Evolutionary conservation across 2,329 filamentous ascomycete genomes (phyloP).

Genomic region (Botryotinia globosa): DNA sequence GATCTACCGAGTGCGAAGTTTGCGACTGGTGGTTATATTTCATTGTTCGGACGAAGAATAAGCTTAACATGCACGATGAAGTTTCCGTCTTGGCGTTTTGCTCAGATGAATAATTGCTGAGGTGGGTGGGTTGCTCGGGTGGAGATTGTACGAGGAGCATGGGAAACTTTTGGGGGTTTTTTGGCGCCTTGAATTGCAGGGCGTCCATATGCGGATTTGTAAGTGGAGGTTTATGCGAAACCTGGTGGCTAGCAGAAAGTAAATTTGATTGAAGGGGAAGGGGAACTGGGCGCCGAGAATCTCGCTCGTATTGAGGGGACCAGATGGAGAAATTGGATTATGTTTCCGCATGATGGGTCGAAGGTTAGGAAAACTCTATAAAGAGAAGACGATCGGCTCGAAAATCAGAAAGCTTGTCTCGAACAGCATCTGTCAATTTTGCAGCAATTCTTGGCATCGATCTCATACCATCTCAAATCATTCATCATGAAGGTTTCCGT

Average conservation of each 20-base stretch:
- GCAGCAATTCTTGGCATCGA: not conserved
- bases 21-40: constrained; percentile 5
- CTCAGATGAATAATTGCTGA: not conserved
- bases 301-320: not conserved
- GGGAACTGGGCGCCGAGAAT: not conserved
- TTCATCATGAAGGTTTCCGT: constrained; percentile 15
- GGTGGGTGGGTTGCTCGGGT: not conserved
- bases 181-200: not conserved
- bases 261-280: not conserved
- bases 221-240: not conserved
- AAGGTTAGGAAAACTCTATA: not conserved
- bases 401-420: not conserved
- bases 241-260: not conserved
- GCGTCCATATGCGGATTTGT: not conserved
- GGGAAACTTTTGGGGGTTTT: not conserved
- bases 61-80: not conserved
- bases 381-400: not conserved
- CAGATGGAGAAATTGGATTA: constrained; percentile 1
- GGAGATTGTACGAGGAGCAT: not conserved
- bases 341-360: not conserved
- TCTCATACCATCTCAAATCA: not conserved
- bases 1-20: not conserved
- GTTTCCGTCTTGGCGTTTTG: constrained; percentile 6
- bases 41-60: not conserved
- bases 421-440: not conserved